These are phyloP conservation scores for Ophiostoma quercus DNA, from an alignment of 2,329 filamentous ascomycete genomes.

Conservation along the genomic window DNA sequence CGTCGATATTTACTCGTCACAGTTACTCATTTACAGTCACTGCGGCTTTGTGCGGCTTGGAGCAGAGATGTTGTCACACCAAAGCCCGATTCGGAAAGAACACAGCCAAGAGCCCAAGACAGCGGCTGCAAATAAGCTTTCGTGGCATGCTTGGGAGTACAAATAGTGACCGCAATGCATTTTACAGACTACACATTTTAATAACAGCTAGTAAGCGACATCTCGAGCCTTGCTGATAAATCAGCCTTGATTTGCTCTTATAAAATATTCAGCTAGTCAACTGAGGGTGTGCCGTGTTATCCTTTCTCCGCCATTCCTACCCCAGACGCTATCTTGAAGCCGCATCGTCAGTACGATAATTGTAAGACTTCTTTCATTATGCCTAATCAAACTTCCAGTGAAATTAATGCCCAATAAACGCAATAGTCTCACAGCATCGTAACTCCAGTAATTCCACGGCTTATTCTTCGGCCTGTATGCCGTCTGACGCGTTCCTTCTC, in stretches of 20 bases:
- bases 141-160: not conserved
- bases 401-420: not conserved
- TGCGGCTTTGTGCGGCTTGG: no score
- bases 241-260: not conserved
- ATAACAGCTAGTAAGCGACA: not conserved
- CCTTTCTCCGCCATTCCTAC: not conserved
- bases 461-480: not conserved
- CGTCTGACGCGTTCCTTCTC: not conserved
- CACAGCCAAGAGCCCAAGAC: not conserved
- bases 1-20: not conserved
- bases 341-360: not conserved
- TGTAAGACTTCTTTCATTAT: not conserved
- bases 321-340: not conserved
- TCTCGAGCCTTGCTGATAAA: not conserved
- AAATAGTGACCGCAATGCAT: not conserved
- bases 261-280: not conserved
- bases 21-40: not conserved
- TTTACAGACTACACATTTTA: not conserved
- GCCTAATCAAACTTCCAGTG: not conserved
- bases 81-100: not conserved
- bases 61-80: not conserved
- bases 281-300: not conserved
- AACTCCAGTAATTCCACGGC: not conserved
- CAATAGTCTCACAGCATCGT: not conserved
- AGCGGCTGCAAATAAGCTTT: conserved; percentile 3